phyloP scores from a whole-genome alignment of 768 basidiomycete species.

The Podaxis sp. region DNA sequence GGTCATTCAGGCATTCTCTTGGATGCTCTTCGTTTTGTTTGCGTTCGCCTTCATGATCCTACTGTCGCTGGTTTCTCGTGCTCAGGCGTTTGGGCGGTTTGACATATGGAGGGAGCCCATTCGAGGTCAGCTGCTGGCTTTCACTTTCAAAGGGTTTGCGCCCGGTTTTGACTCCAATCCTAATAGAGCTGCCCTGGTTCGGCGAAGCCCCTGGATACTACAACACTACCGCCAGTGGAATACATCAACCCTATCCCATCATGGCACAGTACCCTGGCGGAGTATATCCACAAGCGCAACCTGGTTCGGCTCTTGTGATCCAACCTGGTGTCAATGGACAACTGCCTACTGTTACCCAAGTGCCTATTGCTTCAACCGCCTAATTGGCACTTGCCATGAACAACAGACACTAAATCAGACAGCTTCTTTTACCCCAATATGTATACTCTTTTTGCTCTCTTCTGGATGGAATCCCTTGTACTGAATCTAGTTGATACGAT shows the following conservation, averaged over 20 bases:
- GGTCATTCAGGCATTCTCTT: constrained; percentile 75
- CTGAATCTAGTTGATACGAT: constrained; percentile 1
- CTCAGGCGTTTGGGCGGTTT: constrained; percentile 51
- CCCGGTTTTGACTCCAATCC: background rate
- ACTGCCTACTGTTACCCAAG: constrained; percentile 58
- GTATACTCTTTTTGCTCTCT: background rate
- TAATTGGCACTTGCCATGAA: background rate
- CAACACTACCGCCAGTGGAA: constrained; percentile 33
- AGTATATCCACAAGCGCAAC: constrained; percentile 26
- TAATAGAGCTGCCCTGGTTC: constrained; percentile 71
- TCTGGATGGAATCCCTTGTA: background rate
- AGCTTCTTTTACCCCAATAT: background rate
- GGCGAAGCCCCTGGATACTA: constrained; percentile 68
- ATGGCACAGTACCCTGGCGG: constrained; percentile 28
- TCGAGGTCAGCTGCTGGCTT: constrained; percentile 31
- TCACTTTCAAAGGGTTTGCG: background rate
- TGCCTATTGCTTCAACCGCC: constrained; percentile 21
- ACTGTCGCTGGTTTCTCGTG: constrained; percentile 51
- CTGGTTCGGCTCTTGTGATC: constrained; percentile 65
- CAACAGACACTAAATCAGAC: background rate
- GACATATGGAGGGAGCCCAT: constrained; percentile 61
- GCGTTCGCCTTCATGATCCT: constrained; percentile 53
- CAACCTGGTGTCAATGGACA: constrained; percentile 64
- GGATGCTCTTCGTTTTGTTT: constrained; percentile 59
- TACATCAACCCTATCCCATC: constrained; percentile 28